phyloP scores from a whole-genome alignment of 164 flowering plant species.

The Warburgia ugandensis region DNA sequence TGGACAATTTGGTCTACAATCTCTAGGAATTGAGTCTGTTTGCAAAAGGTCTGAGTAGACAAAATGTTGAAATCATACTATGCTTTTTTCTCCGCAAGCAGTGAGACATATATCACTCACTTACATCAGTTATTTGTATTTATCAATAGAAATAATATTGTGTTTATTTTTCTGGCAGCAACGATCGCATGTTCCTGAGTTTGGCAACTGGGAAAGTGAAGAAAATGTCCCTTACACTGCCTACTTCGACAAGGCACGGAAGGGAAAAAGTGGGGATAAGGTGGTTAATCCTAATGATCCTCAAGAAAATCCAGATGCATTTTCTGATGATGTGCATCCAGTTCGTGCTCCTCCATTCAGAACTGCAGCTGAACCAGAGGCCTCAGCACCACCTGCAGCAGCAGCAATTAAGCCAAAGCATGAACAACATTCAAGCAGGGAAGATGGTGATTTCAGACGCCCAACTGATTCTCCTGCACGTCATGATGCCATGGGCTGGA shows the following conservation, averaged over 20 bases:
- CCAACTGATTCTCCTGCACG: slow-evolving; percentile 24
- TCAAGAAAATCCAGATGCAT: slow-evolving; percentile 45
- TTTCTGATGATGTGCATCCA: slow-evolving; percentile 19
- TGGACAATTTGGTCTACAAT: no score
- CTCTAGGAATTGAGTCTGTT: no score
- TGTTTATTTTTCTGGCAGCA: slow-evolving; percentile 29
- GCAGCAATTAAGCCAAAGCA: slow-evolving; percentile 18
- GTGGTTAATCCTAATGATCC: slow-evolving; percentile 77
- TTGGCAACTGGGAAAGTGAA: slow-evolving; percentile 81
- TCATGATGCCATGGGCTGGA: slow-evolving; percentile 13
- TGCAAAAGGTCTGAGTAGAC: no score
- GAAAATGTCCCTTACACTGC: slow-evolving; percentile 76
- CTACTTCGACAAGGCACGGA: slow-evolving; percentile 75
- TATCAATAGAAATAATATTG: no score
- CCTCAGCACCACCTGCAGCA: slow-evolving; percentile 12
- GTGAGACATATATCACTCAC: no score
- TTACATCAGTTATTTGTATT: no score
- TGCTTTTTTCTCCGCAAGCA: no score
- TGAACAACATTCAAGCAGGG: slow-evolving; percentile 30
- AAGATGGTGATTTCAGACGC: slow-evolving; percentile 33
- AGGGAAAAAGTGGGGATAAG: slow-evolving; percentile 43
- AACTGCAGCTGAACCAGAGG: slow-evolving; percentile 19
- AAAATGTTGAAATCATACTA: no score
- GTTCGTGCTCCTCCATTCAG: slow-evolving; percentile 17
- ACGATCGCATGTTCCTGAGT: slow-evolving; percentile 66